A percentile compares a stretch with the other conserved stretches of the same genome.
Evolutionary conservation across 768 basidiomycete species (phyloP).

Genomic region (Lyophyllum shimeji): DNA sequence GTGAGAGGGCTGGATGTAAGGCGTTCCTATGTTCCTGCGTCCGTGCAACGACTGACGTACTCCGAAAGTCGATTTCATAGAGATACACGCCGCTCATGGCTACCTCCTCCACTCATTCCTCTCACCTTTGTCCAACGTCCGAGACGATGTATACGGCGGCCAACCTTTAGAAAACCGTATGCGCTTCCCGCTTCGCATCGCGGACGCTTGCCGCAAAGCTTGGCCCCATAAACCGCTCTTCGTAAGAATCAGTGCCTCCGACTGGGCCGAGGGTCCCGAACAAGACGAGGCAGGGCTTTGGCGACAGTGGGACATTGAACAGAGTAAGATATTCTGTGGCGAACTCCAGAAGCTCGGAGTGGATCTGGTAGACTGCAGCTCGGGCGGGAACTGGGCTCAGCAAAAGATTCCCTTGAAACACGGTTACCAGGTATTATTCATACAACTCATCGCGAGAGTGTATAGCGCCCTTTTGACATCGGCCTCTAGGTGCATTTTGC

Average conservation of each 20-base stretch:
- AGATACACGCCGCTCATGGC: slow-evolving; percentile 72
- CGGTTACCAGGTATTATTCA: slow-evolving; percentile 63
- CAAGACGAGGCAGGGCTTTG: slow-evolving; percentile 53
- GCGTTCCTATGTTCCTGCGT: not conserved
- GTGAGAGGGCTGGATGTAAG: slow-evolving; percentile 63
- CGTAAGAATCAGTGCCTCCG: slow-evolving; percentile 64
- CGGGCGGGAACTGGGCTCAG: slow-evolving; percentile 62
- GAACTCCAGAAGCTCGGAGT: slow-evolving; percentile 62
- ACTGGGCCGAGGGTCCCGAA: slow-evolving; percentile 64
- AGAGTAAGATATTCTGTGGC: slow-evolving; percentile 58
- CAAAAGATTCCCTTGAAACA: slow-evolving; percentile 58
- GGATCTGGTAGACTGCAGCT: slow-evolving; percentile 74
- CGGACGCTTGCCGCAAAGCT: slow-evolving; percentile 47
- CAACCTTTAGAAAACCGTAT: slow-evolving; percentile 67
- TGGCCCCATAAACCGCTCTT: slow-evolving; percentile 73
- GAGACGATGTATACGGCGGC: slow-evolving; percentile 74
- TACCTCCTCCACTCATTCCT: slow-evolving; percentile 69
- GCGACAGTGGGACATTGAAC: slow-evolving; percentile 77
- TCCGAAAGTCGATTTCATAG: slow-evolving; percentile 63
- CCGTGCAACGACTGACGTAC: not conserved
- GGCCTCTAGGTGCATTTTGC: slow-evolving; percentile 61
- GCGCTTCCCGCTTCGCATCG: slow-evolving; percentile 62
- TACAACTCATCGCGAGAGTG: no score
- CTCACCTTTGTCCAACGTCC: slow-evolving; percentile 73
- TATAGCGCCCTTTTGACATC: no score